These are phyloP conservation scores for Arthrobotrys pseudoclavata DNA, from an alignment of 2,329 filamentous ascomycete genomes.

Conservation along the genomic window DNA sequence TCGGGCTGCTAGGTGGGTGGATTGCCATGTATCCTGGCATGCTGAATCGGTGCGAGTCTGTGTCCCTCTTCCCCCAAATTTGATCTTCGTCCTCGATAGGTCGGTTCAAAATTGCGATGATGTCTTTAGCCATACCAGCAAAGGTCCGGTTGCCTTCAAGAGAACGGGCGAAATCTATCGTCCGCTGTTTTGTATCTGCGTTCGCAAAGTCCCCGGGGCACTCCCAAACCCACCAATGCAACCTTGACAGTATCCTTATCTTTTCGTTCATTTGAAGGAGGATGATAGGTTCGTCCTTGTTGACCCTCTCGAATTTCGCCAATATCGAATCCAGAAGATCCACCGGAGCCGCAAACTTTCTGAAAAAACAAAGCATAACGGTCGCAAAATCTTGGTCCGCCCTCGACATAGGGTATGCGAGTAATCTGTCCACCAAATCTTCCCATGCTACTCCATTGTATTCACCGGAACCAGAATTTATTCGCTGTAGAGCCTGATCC, in stretches of 20 bases:
- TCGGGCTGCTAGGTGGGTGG: conserved; percentile 34
- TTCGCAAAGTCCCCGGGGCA: conserved; percentile 96
- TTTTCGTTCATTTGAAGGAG: conserved; percentile 85
- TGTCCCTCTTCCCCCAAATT: conserved; percentile 89
- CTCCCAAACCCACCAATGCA: conserved; percentile 88
- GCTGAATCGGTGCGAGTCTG: conserved; percentile 68
- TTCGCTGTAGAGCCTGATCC: conserved; percentile 37
- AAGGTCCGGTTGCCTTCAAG: conserved; percentile 85
- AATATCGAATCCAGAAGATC: conserved; percentile 84
- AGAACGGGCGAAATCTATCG: conserved; percentile 81
- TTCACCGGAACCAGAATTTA: conserved; percentile 37
- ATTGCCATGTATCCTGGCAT: conserved; percentile 58
- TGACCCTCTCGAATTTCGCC: conserved; percentile 78
- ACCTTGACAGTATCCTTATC: conserved; percentile 83
- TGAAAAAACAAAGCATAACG: conserved; percentile 91
- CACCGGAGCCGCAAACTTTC: conserved; percentile 88
- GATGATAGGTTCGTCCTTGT: conserved; percentile 76
- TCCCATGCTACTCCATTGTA: conserved; percentile 67
- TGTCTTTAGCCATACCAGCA: conserved; percentile 85
- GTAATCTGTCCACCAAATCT: conserved; percentile 86
- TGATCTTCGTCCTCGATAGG: conserved; percentile 90
- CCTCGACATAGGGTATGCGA: conserved; percentile 84
- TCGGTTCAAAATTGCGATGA: conserved; percentile 78
- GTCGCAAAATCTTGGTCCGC: conserved; percentile 89
- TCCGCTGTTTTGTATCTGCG: conserved; percentile 77